These are phyloP conservation scores for Poronia punctata DNA, from an alignment of 495 filamentous ascomycete species.

Conservation along the genomic window DNA sequence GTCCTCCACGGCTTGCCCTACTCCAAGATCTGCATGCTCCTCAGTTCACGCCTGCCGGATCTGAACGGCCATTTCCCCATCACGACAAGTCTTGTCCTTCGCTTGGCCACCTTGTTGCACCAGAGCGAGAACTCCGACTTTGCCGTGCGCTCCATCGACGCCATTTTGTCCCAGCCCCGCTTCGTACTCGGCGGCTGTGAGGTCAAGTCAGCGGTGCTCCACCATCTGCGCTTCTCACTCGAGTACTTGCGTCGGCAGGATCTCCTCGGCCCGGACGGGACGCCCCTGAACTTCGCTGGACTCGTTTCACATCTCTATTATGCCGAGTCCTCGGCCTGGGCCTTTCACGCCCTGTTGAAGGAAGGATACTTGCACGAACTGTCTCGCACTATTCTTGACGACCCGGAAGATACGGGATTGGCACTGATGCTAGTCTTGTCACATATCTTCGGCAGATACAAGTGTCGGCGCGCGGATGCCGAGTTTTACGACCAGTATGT, in stretches of 20 bases:
- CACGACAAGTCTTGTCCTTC: slow-evolving; percentile 63
- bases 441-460: slow-evolving; percentile 58
- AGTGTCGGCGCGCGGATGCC: slow-evolving; percentile 8
- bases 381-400: slow-evolving; percentile 42
- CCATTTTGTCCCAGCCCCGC: slow-evolving; percentile 59
- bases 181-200: slow-evolving; percentile 60
- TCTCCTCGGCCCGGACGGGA: slow-evolving; percentile 52
- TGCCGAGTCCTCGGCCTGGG: slow-evolving; percentile 64
- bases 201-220: slow-evolving; percentile 54
- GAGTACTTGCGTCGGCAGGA: slow-evolving; percentile 66
- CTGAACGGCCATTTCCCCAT: slow-evolving; percentile 73
- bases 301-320: slow-evolving; percentile 64
- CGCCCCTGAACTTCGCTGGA: slow-evolving; percentile 62
- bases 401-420: slow-evolving; percentile 26
- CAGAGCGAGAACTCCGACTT: slow-evolving; percentile 52
- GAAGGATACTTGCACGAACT: slow-evolving; percentile 60
- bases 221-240: slow-evolving; percentile 73
- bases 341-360: slow-evolving; percentile 64
- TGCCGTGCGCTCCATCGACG: slow-evolving; percentile 54
- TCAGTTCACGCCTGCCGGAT: slow-evolving; percentile 64
- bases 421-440: slow-evolving; percentile 58
- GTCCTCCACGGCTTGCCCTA: slow-evolving; percentile 58
- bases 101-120: slow-evolving; percentile 61
- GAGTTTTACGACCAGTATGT: neutral
- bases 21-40: slow-evolving; percentile 55